Conservation (phyloP, 352 stramenopile species). For the Globisporangium cylindrosporum region DNA sequence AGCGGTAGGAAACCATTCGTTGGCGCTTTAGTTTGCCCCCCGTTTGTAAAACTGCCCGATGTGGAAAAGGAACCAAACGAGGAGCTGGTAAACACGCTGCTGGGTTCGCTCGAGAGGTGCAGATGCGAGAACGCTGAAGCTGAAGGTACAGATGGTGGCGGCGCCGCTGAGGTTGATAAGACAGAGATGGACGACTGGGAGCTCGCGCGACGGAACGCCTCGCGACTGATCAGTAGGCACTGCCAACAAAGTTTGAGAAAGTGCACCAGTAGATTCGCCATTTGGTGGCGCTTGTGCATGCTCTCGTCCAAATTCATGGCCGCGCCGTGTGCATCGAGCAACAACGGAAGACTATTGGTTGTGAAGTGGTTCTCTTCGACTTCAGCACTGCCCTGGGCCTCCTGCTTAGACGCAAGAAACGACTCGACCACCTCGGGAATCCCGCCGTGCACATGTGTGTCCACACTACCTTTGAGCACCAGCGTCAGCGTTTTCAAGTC, state of each 20-base stretch:
- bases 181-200: constrained; percentile 7
- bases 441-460: constrained; percentile 75
- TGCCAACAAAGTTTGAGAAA: constrained; percentile 59
- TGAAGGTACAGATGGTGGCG: not conserved
- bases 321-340: constrained; percentile 34
- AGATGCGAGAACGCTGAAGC: not conserved
- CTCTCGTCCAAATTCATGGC: constrained; percentile 33
- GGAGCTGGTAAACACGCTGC: constrained; percentile 4
- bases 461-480: constrained; percentile 77
- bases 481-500: constrained; percentile 77
- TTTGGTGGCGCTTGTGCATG: constrained; percentile 33
- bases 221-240: constrained; percentile 59
- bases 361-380: not conserved
- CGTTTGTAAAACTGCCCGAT: not conserved
- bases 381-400: not conserved
- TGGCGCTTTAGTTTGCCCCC: not conserved
- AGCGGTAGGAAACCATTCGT: not conserved
- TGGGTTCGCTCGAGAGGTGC: not conserved
- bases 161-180: not conserved
- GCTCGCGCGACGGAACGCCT: constrained; percentile 41
- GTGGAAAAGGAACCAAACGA: not conserved
- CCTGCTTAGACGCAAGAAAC: constrained; percentile 31
- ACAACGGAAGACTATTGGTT: not conserved
- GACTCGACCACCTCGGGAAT: constrained; percentile 71
- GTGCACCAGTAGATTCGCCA: constrained; percentile 53